These are phyloP conservation scores for Sclerotinia trifoliorum DNA, from an alignment of 2,329 filamentous ascomycete species.

Conservation along the genomic window DNA sequence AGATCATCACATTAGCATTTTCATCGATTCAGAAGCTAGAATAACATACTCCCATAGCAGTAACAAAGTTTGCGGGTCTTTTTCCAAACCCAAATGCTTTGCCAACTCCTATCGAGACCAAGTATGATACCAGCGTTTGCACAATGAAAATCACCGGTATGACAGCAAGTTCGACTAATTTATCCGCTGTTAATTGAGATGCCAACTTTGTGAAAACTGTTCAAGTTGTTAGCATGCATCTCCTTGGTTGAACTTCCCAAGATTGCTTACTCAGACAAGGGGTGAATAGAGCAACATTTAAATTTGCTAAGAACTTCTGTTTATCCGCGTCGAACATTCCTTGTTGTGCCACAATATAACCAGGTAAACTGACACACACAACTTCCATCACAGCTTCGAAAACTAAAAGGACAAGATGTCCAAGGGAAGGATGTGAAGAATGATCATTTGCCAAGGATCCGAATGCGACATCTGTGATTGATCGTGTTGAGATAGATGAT, in stretches of 20 bases:
- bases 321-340: constrained; percentile 95
- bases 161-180: constrained; percentile 83
- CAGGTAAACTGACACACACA: constrained; percentile 89
- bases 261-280: constrained; percentile 79
- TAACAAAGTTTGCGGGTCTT: constrained; percentile 88
- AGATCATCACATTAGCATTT: constrained; percentile 28
- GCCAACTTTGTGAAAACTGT: constrained; percentile 95
- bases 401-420: constrained; percentile 51
- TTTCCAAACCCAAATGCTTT: constrained; percentile 78
- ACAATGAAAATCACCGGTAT: constrained; percentile 93
- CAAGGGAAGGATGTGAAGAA: constrained; percentile 46
- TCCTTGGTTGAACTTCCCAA: not conserved
- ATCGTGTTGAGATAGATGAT: constrained; percentile 29
- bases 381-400: constrained; percentile 95
- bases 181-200: constrained; percentile 88
- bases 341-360: constrained; percentile 84
- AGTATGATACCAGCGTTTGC: constrained; percentile 83
- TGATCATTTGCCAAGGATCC: constrained; percentile 32
- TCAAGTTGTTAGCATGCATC: constrained; percentile 23
- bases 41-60: constrained; percentile 77
- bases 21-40: not conserved
- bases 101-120: constrained; percentile 68
- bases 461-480: constrained; percentile 33
- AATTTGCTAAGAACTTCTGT: constrained; percentile 93
- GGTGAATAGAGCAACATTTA: constrained; percentile 95